Evolutionary conservation across 1,284 basidiomycete genomes (phyloP).

Genomic region (Boletus calvinii): DNA sequence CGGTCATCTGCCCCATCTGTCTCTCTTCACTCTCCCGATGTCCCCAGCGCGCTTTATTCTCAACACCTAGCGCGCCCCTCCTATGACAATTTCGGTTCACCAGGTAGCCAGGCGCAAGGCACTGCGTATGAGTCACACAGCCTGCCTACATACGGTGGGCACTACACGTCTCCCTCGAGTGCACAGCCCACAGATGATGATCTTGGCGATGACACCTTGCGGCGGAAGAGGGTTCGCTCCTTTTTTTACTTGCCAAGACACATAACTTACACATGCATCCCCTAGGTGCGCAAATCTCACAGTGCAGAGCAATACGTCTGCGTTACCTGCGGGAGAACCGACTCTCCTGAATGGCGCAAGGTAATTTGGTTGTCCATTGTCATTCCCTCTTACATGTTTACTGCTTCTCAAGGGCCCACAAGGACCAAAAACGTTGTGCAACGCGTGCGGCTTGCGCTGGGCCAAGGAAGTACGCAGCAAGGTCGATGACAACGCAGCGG

Average conservation of each 20-base stretch:
- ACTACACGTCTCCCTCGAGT: conserved; percentile 16
- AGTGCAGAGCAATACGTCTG: conserved; percentile 68
- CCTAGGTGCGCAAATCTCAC: conserved; percentile 48
- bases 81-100: conserved; percentile 19
- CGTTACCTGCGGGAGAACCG: conserved; percentile 74
- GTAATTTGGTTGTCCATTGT: conserved; percentile 35
- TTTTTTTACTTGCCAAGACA: not conserved
- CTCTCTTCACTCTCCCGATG: conserved; percentile 14
- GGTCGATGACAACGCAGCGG: conserved; percentile 32
- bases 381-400: conserved; percentile 15
- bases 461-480: conserved; percentile 64
- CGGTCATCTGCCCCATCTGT: conserved; percentile 10
- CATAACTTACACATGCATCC: conserved; percentile 3
- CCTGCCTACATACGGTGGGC: conserved; percentile 14
- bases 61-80: conserved; percentile 12
- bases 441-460: conserved; percentile 84
- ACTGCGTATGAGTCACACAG: conserved; percentile 23
- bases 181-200: conserved; percentile 29
- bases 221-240: conserved; percentile 43
- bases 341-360: conserved; percentile 85
- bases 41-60: conserved; percentile 14
- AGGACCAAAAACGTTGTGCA: conserved; percentile 86
- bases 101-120: conserved; percentile 15
- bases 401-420: conserved; percentile 58
- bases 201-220: conserved; percentile 25